Base-by-base conservation (phyloP, 1,284 basidiomycete species). In the Athelia sp. region DNA sequence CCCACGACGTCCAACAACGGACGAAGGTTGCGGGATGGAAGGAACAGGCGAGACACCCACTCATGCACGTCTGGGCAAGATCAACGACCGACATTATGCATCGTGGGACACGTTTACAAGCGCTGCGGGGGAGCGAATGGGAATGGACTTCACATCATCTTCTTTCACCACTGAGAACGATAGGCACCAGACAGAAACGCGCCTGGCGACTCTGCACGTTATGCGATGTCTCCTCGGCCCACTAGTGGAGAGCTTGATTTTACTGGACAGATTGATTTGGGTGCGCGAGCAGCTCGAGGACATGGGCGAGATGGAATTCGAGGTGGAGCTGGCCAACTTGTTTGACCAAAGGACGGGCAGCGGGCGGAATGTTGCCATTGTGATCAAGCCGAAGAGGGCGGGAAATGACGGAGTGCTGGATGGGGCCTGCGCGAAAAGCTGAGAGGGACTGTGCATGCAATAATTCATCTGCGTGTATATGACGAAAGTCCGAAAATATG, bases 221-320 rank as follows among this genome's bases (percentile, higher is more conserved):
- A 50, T 75, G 43, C 61, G 72, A 22, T 71, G 70, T 52, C 50
- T 72, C 11, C 45, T 71, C 13, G 73, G 73, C 1, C 70, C 72
- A 2, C 62, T 68, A 11, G 56, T 73, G 3, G 73, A 75, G 54
- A 68, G 64, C 50, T 52, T 70, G 3, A 62, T 75, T 26, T 48
- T 75, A 9, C 55, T 70, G 13, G 72, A 74, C 55, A 61, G 72
- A 29, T 52, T 64, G 34, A 47, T 60, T 17, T 73, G 70, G 65
- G 34, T 72, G 45, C 50, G 52, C 38, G 66, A 71, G 47, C 55
- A 59, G 21, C 49, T 69, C 22, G 23, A 55, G 51, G 62, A 21
- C 10, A 40, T 40, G 15, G 36, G n/a, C 6, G 40, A 43, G 24
- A 46, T 26, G 36, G 34, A 56, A 17, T 58, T 32, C 17, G 21